Base-by-base conservation (phyloP, 495 filamentous ascomycete species). In the Talaromyces proteolyticus region DNA sequence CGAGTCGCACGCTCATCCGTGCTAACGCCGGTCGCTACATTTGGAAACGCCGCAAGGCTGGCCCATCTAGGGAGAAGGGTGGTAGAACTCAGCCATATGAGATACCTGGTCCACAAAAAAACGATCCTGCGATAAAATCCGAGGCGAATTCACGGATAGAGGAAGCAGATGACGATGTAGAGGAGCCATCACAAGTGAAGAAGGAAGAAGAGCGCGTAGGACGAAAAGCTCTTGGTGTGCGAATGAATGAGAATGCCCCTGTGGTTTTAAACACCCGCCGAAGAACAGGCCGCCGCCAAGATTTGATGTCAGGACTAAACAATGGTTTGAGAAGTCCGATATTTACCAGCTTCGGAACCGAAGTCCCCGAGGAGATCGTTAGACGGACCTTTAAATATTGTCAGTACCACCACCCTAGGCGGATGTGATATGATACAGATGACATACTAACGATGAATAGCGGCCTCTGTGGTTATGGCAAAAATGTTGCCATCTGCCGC, bases 11-110 rank as follows among this genome's bases (percentile, higher is more conserved):
- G 6, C 36, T 49, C 6, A 49, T 49, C 17, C 47, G 47, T 16
- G 47, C 47, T 3, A 49, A 49, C 19, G 47, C 47, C 25, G 47
- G 47, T 49, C 47, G 47, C 8, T 49, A 49, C 19, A 49, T 49
- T 37, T 49, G 47, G 47, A 49, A 49, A 17, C 47, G 47, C 21
- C 47, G 47, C 22, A 49, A 49, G 19, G 47, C 47, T 16, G 36
- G 47, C 16, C n/a, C 29, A 34, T 34, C 36, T 21, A 49, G 40
- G 14, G 47, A 49, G 22, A 39, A 14, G 19, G 37, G 20, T 21
- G 37, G 20, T 17, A 49, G 47, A 40, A 10, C 36, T 7, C 39
- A 49, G 20, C 47, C 47, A 10, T 49, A 49, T 22, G 47, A 41
- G 26, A 39, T 21, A 18, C 47, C 47, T 12, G 18, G n/a, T 8